Conservation (phyloP, 148 eudicot species). For the Spergularia marina region DNA sequence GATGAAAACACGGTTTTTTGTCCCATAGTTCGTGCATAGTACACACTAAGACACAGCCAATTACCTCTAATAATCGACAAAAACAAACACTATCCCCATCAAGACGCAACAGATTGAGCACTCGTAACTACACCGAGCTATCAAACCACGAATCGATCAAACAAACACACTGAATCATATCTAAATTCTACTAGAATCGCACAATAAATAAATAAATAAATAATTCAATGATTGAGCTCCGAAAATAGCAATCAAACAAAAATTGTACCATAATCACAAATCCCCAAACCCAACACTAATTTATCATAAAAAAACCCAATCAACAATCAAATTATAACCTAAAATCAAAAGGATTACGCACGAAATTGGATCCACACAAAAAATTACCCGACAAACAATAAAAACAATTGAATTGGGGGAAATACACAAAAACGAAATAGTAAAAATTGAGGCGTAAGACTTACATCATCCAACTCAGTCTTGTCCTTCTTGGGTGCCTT, state of each 20-base stretch:
- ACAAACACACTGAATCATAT: background rate
- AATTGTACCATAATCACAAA: background rate
- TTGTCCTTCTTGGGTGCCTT: conserved; percentile 78
- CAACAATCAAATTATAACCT: background rate
- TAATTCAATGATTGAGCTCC: background rate
- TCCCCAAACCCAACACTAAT: background rate
- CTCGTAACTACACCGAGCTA: background rate
- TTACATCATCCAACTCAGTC: conserved; percentile 83
- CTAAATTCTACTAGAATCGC: background rate
- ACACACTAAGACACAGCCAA: background rate
- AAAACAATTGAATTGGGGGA: background rate
- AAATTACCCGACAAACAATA: background rate
- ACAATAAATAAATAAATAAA: background rate
- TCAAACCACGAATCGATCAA: background rate
- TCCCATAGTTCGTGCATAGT: no score
- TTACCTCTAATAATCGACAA: background rate
- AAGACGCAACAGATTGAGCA: background rate
- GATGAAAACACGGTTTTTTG: no score
- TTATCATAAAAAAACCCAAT: background rate
- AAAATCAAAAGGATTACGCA: background rate
- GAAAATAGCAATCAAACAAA: background rate
- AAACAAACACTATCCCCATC: background rate
- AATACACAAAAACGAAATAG: background rate
- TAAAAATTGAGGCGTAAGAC: background rate
- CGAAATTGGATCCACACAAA: background rate